A percentile compares a stretch with the other conserved stretches of the same genome.
These are phyloP conservation scores for Coleophoma eucalyptorum DNA, from an alignment of 2,329 filamentous ascomycete genomes.

Conservation along the genomic window DNA sequence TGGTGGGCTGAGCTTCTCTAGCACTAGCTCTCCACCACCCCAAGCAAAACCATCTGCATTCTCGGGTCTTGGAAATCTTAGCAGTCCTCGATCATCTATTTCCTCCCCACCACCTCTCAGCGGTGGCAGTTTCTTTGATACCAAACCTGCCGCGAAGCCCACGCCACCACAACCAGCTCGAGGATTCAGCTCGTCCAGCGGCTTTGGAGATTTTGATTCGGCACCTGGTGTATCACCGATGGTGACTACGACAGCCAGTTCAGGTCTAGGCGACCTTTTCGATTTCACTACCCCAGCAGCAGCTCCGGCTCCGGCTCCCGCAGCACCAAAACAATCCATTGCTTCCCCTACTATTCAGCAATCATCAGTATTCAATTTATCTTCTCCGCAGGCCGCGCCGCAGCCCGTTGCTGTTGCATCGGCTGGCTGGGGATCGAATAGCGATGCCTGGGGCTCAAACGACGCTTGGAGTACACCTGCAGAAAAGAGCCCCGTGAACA, in stretches of 20 bases:
- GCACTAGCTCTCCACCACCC: constrained; percentile 39
- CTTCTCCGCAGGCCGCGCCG: constrained; percentile 40
- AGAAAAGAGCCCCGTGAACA: constrained; percentile 38
- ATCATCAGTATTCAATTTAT: constrained; percentile 79
- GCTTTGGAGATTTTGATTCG: constrained; percentile 58
- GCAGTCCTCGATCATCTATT: constrained; percentile 36
- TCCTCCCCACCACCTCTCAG: constrained; percentile 40
- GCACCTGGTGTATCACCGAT: constrained; percentile 37
- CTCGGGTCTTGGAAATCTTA: constrained; percentile 38
- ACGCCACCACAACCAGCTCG: constrained; percentile 40
- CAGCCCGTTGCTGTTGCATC: constrained; percentile 31
- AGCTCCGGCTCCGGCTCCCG: constrained; percentile 32
- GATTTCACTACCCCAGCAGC: constrained; percentile 57
- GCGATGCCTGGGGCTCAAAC: constrained; percentile 78
- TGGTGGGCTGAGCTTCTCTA: constrained; percentile 59
- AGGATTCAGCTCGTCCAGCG: constrained; percentile 51
- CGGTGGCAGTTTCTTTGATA: constrained; percentile 82
- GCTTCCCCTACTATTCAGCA: constrained; percentile 31
- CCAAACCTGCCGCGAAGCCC: constrained; percentile 57
- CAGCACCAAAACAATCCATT: constrained; percentile 33
- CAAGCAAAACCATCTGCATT: constrained; percentile 42
- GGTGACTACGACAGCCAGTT: constrained; percentile 31
- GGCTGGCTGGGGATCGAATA: constrained; percentile 32
- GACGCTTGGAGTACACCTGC: constrained; percentile 77
- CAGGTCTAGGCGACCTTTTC: constrained; percentile 75